Conservation (phyloP, 2,329 filamentous ascomycete genomes). For the Raffaelea arxii region DNA sequence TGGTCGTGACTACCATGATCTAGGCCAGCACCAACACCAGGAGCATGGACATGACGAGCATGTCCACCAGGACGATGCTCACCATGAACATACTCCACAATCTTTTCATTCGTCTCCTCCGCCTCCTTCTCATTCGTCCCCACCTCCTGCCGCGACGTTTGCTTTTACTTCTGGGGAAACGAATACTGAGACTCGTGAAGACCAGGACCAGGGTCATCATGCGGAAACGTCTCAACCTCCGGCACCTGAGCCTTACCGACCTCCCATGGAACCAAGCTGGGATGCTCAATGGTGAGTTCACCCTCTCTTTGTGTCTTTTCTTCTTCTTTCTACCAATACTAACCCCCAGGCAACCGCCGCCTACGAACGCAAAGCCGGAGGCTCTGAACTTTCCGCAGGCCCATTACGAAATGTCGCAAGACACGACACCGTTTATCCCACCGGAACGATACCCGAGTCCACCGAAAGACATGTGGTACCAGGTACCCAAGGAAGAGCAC, state of each 20-base stretch:
- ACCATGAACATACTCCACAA: background rate
- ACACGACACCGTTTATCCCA: conserved; percentile 64
- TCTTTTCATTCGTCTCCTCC: conserved; percentile 1
- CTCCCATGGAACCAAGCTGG: conserved; percentile 29
- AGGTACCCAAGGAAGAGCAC: conserved; percentile 59
- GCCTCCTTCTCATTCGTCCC: conserved; percentile 13
- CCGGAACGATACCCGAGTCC: conserved; percentile 72
- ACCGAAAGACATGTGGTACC: conserved; percentile 80
- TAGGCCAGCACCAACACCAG: conserved; percentile 13
- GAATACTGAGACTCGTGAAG: conserved; percentile 37
- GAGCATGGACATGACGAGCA: conserved; percentile 4
- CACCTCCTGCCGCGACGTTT: conserved; percentile 22
- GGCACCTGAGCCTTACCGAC: conserved; percentile 21
- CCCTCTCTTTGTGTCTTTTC: background rate
- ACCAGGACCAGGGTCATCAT: conserved; percentile 22
- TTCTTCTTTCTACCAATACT: background rate
- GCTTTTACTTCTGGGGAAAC: conserved; percentile 29
- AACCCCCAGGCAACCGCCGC: conserved; percentile 47
- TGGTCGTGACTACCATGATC: background rate
- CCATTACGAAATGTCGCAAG: conserved; percentile 75
- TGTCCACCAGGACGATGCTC: conserved; percentile 3
- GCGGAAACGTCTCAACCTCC: conserved; percentile 26
- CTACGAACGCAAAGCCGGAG: conserved; percentile 65
- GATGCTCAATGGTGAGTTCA: conserved; percentile 42
- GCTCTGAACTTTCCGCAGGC: conserved; percentile 71